Base-by-base conservation (phyloP, 192 early-diverging fungal species). In the Coemansia sp. region DNA sequence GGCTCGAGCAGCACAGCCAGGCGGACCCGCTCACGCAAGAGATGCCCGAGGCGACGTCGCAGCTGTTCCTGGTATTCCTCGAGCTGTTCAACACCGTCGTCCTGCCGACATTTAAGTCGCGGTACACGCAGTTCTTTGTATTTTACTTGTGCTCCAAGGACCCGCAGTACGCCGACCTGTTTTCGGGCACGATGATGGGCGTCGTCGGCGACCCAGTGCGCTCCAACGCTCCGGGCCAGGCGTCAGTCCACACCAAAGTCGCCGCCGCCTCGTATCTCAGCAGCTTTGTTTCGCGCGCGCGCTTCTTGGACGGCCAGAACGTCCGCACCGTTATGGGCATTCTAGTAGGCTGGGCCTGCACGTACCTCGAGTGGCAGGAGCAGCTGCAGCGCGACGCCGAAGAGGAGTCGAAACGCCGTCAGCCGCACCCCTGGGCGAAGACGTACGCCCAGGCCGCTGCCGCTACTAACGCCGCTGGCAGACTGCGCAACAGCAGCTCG, bases 101-200 rank as follows among this genome's bases (percentile, higher is more conserved):
- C 27, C 74, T 98, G 22, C 90, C 92, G 3, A 99, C 96, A 0
- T 92, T 96, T 74, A 92, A 92, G 68, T 93, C 93, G 47, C 90
- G 95, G 38, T 95, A 95, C 79, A 93, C 92, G 9, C 97, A 99
- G 78, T 99, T 98, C 65, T 68, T 97, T 27, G 75, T 95, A 29
- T 99, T 97, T 71, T 95, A 94, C 80, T 85, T 88, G 34, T 88
- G 90, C 46, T 88, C 92, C 16, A 73, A 89, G 34, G 88, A 90
- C 63, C 33, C 86, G n/a, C 55, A 79, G 62, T 96, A 90, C 63
- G 88, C 91, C 0, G 92, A 96, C 57, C 71, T 88, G 27, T 97
- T 96, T 66, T 72, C 95, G 63, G 91, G 92, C n/a, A 86, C 91
- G 33, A 87, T 96, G 65, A 87, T 89, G 31, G 77, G 86, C 24